Evolutionary conservation across 331 rosid species (phyloP).

Genomic region (Rhamnella rubrinervis): DNA sequence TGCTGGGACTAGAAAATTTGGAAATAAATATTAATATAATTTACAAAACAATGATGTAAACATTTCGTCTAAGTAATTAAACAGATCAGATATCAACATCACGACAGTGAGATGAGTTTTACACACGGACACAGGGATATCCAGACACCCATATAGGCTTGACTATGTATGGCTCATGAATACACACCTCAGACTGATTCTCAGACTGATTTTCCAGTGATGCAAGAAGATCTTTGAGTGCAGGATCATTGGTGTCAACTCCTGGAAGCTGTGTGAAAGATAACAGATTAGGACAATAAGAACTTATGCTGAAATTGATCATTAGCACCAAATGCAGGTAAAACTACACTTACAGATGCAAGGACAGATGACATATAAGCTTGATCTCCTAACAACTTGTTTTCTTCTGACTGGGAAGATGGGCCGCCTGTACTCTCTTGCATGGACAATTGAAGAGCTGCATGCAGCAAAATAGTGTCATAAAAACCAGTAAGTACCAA

Average conservation of each 20-base stretch:
- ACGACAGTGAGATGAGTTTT: neutral
- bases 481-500: neutral
- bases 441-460: conserved; percentile 90
- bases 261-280: conserved; percentile 78
- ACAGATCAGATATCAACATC: neutral
- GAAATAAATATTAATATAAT: neutral
- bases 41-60: neutral
- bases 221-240: conserved; percentile 91
- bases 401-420: conserved; percentile 64
- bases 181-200: conserved; percentile 65
- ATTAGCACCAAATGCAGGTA: neutral
- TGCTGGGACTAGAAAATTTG: conserved; percentile 28
- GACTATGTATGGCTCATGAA: neutral
- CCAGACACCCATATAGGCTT: neutral
- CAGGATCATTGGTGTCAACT: conserved; percentile 93
- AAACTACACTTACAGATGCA: conserved; percentile 60
- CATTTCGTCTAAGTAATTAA: neutral
- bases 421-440: conserved; percentile 58
- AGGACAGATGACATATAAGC: conserved; percentile 89
- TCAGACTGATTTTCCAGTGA: conserved; percentile 82
- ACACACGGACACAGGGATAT: neutral
- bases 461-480: conserved; percentile 18
- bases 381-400: conserved; percentile 86
- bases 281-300: conserved; percentile 2
- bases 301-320: neutral